phyloP scores from a whole-genome alignment of 2,329 filamentous ascomycete genomes.

The Penicillium sp. region DNA sequence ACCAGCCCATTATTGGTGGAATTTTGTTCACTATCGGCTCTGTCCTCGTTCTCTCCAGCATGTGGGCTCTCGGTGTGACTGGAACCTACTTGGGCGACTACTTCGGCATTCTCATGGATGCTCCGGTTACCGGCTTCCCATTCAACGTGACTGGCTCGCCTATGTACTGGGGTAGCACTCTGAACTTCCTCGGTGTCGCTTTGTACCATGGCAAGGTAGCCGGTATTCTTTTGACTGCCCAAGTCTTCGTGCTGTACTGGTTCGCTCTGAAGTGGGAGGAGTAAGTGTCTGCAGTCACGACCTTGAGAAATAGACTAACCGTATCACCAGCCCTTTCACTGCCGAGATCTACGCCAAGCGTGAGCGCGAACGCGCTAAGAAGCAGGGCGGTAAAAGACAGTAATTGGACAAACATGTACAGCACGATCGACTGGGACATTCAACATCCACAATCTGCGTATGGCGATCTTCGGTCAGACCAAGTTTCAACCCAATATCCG shows the following conservation, averaged over 20 bases:
- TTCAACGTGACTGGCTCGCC: slow-evolving; percentile 89
- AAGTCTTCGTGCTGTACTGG: slow-evolving; percentile 75
- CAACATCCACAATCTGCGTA: slow-evolving; percentile 29
- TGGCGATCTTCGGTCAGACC: slow-evolving; percentile 10
- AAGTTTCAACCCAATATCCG: slow-evolving; percentile 3
- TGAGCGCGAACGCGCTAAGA: slow-evolving; percentile 42
- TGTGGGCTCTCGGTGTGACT: slow-evolving; percentile 88
- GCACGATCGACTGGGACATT: slow-evolving; percentile 26
- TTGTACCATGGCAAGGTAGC: slow-evolving; percentile 84
- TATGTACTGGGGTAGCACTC: slow-evolving; percentile 94
- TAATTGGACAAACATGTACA: slow-evolving; percentile 24
- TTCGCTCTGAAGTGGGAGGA: slow-evolving; percentile 85
- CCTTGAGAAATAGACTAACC: slow-evolving; percentile 11
- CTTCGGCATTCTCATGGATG: slow-evolving; percentile 96
- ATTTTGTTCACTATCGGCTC: slow-evolving; percentile 74
- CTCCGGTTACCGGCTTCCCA: slow-evolving; percentile 89
- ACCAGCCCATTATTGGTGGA: slow-evolving; percentile 64
- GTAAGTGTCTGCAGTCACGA: slow-evolving; percentile 35
- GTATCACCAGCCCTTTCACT: slow-evolving; percentile 68
- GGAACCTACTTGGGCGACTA: slow-evolving; percentile 98
- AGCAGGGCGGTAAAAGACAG: slow-evolving; percentile 38
- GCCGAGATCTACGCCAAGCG: slow-evolving; percentile 84
- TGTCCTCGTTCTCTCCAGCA: slow-evolving; percentile 79
- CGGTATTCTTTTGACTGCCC: slow-evolving; percentile 70
- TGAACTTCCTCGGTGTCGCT: slow-evolving; percentile 87